Conservation (phyloP, 805 yeast genomes). For the Isabelozyma gotoi region DNA sequence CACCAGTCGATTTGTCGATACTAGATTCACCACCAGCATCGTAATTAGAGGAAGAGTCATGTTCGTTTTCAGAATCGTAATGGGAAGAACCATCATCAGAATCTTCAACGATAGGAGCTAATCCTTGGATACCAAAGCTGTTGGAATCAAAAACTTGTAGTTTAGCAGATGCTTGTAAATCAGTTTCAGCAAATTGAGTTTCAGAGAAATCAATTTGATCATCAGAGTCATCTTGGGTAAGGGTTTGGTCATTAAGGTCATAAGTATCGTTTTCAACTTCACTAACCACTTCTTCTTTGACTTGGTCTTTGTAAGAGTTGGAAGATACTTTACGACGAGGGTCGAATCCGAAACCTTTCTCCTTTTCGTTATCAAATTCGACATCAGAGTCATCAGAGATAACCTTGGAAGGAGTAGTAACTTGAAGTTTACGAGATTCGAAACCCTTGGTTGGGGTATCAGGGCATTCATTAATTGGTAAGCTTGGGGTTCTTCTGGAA, state of each 20-base stretch:
- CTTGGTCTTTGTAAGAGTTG: background rate
- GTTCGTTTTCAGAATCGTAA: constrained; percentile 27
- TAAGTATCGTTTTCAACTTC: background rate
- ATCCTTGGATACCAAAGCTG: constrained; percentile 28
- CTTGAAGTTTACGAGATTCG: constrained; percentile 5
- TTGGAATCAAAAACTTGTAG: constrained; percentile 18
- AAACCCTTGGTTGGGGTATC: constrained; percentile 1
- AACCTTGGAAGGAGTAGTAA: constrained; percentile 7
- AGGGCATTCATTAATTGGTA: constrained; percentile 4
- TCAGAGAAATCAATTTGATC: constrained; percentile 1
- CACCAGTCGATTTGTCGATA: constrained; percentile 12
- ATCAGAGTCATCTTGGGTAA: constrained; percentile 1
- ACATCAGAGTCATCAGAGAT: constrained; percentile 15
- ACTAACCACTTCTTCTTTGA: background rate
- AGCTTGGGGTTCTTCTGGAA: constrained; percentile 16
- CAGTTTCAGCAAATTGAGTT: background rate
- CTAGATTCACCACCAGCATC: constrained; percentile 14
- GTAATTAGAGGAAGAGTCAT: constrained; percentile 11
- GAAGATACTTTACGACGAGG: constrained; percentile 10
- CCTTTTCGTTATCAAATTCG: constrained; percentile 12
- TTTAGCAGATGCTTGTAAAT: constrained; percentile 1
- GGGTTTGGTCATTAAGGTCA: background rate
- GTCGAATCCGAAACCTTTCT: constrained; percentile 19
- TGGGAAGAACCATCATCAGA: constrained; percentile 31
- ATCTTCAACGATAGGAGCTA: constrained; percentile 41